These are phyloP conservation scores for Microdochium bolleyi DNA, from an alignment of 2,329 filamentous ascomycete species.

Conservation along the genomic window DNA sequence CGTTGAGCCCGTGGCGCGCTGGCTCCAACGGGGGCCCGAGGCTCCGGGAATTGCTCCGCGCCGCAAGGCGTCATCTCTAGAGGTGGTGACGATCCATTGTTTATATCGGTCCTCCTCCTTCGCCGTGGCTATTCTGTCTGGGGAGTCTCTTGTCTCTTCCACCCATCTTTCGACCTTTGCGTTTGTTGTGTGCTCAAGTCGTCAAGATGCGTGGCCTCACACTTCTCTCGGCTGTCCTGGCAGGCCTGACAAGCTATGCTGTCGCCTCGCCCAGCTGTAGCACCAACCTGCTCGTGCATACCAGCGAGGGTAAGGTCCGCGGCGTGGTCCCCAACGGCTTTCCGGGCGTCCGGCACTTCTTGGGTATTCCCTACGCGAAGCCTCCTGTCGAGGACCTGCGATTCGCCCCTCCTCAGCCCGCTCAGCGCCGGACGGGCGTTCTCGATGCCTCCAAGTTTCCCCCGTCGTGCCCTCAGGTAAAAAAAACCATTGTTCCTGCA, in stretches of 20 bases:
- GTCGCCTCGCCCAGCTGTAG: not conserved
- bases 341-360: slow-evolving; percentile 16
- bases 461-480: not conserved
- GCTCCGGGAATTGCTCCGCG: not conserved
- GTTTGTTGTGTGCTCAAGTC: not conserved
- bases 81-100: no score
- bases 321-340: slow-evolving; percentile 11
- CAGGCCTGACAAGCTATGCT: not conserved
- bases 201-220: not conserved
- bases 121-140: not conserved
- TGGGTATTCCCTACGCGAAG: slow-evolving; percentile 45
- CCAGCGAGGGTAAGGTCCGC: slow-evolving; percentile 12
- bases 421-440: slow-evolving; percentile 10
- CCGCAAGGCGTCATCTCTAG: not conserved
- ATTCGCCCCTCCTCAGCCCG: slow-evolving; percentile 24
- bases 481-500: no score
- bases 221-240: not conserved
- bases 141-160: not conserved
- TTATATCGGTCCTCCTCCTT: not conserved
- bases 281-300: slow-evolving; percentile 5
- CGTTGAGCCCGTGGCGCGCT: no score
- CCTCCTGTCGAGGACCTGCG: slow-evolving; percentile 45
- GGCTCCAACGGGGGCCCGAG: no score
- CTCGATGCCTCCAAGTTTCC: slow-evolving; percentile 4
- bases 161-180: not conserved